phyloP scores from a whole-genome alignment of 176 grass and related monocot genomes.

The Alopecurus myosuroides region DNA sequence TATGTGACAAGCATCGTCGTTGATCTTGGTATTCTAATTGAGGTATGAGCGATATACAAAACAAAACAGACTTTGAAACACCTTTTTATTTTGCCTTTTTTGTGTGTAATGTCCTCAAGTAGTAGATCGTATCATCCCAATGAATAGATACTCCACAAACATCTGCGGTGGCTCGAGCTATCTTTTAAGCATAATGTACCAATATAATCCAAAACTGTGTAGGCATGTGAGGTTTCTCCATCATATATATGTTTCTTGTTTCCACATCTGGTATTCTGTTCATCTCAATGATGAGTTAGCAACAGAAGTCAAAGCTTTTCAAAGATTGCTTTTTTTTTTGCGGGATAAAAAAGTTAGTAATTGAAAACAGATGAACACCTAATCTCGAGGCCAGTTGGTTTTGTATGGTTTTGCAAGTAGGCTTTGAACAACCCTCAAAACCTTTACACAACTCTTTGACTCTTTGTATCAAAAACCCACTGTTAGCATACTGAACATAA shows the following conservation, averaged over 20 bases:
- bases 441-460: neutral
- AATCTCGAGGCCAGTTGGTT: neutral
- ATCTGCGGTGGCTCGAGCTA: neutral
- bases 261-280: neutral
- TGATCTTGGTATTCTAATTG: slow-evolving; percentile 93
- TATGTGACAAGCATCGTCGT: slow-evolving; percentile 94
- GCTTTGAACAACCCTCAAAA: neutral
- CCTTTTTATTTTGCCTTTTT: neutral
- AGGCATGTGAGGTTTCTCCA: neutral
- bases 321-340: neutral
- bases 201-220: neutral
- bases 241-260: neutral
- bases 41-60: slow-evolving; percentile 44
- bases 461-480: neutral
- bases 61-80: neutral
- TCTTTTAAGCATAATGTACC: neutral
- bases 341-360: neutral
- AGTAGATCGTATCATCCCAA: neutral
- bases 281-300: neutral
- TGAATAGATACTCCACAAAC: neutral
- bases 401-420: neutral
- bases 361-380: neutral
- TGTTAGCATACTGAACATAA: neutral
- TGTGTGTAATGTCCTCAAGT: neutral
- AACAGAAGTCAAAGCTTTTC: neutral